Evolutionary conservation across 2,329 filamentous ascomycete genomes (phyloP).

Genomic region (Fusarium sp.): DNA sequence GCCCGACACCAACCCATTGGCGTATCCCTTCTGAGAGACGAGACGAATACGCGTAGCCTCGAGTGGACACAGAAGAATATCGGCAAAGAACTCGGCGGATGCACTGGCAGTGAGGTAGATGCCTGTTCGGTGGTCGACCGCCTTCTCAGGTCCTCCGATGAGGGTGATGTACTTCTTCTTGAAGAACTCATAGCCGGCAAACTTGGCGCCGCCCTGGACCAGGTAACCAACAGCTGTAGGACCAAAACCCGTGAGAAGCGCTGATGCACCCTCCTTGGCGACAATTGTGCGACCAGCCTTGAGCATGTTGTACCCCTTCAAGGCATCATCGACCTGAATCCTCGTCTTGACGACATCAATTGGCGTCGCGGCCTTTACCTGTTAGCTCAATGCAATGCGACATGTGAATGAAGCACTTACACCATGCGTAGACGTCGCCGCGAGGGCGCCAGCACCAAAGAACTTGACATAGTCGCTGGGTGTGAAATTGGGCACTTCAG

Average conservation of each 20-base stretch:
- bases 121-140: constrained; percentile 59
- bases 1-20: constrained; percentile 76
- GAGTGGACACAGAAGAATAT: constrained; percentile 88
- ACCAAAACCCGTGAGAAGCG: constrained; percentile 85
- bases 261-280: constrained; percentile 80
- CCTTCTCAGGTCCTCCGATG: constrained; percentile 65
- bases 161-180: constrained; percentile 86
- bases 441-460: constrained; percentile 65
- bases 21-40: constrained; percentile 84
- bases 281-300: constrained; percentile 83
- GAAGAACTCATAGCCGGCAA: constrained; percentile 94
- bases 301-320: constrained; percentile 88
- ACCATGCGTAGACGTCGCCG: constrained; percentile 64
- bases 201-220: constrained; percentile 90
- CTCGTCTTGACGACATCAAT: constrained; percentile 86
- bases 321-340: constrained; percentile 87
- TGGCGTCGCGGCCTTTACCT: constrained; percentile 61
- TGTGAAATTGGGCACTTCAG: constrained; percentile 56
- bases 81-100: constrained; percentile 77
- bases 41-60: constrained; percentile 85
- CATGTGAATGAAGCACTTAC: constrained; percentile 49
- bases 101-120: constrained; percentile 81
- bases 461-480: constrained; percentile 63
- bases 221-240: constrained; percentile 90
- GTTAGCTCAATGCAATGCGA: constrained; percentile 1